Evolutionary conservation across 805 yeast species (phyloP).

Genomic region (Wickerhamomyces chambardii): DNA sequence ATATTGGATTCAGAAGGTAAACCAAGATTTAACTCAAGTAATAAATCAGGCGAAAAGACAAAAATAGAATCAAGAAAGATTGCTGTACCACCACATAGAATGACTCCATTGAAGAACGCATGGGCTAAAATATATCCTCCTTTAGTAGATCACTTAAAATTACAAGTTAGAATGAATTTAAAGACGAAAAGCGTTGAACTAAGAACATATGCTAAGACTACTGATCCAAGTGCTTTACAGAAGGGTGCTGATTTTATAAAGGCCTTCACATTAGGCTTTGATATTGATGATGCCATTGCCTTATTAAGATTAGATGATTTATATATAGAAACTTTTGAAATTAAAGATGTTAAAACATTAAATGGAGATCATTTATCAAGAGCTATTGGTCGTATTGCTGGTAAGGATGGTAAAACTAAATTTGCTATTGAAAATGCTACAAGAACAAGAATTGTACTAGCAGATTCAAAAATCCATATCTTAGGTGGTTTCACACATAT

Average conservation of each 20-base stretch:
- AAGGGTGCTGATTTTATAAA: slow-evolving; percentile 96
- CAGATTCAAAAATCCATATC: slow-evolving; percentile 94
- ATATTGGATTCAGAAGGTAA: slow-evolving; percentile 73
- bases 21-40: slow-evolving; percentile 74
- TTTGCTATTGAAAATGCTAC: slow-evolving; percentile 98
- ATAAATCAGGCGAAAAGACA: slow-evolving; percentile 48
- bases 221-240: slow-evolving; percentile 90
- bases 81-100: slow-evolving; percentile 94
- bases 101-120: slow-evolving; percentile 81
- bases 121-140: slow-evolving; percentile 98
- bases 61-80: slow-evolving; percentile 84
- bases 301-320: slow-evolving; percentile 89
- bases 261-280: slow-evolving; percentile 95
- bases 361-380: slow-evolving; percentile 95
- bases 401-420: slow-evolving; percentile 98
- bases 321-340: slow-evolving; percentile 93
- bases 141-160: slow-evolving; percentile 84
- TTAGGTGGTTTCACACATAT: slow-evolving; percentile 96
- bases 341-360: slow-evolving; percentile 93
- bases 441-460: slow-evolving; percentile 94
- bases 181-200: slow-evolving; percentile 83
- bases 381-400: slow-evolving; percentile 99
- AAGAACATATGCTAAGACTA: slow-evolving; percentile 71
- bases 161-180: slow-evolving; percentile 94
- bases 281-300: slow-evolving; percentile 95